phyloP scores from a whole-genome alignment of 441 rosid species.

The Aleurites moluccanus region DNA sequence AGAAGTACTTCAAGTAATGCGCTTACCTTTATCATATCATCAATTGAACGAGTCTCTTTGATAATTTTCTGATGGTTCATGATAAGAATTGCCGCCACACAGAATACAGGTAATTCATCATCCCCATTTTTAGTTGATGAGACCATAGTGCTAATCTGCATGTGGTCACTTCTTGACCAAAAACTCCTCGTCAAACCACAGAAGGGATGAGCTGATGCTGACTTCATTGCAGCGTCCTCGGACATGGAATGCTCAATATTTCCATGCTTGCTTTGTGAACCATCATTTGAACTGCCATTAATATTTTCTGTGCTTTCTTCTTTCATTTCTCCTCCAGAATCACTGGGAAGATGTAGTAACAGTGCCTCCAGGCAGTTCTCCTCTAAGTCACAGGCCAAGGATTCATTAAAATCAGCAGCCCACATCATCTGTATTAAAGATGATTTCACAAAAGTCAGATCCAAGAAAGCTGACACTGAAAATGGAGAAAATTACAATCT shows the following conservation, averaged over 20 bases:
- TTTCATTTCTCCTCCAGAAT: conserved; percentile 43
- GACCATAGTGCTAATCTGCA: conserved; percentile 47
- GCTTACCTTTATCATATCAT: conserved; percentile 91
- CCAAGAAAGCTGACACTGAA: background rate
- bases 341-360: conserved; percentile 54
- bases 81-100: conserved; percentile 88
- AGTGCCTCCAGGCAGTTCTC: conserved; percentile 73
- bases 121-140: conserved; percentile 66
- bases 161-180: conserved; percentile 63
- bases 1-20: conserved; percentile 15
- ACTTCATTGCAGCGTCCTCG: conserved; percentile 49
- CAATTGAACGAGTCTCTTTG: conserved; percentile 77
- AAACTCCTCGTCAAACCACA: conserved; percentile 78
- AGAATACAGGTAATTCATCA: conserved; percentile 78
- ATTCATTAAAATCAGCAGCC: conserved; percentile 94
- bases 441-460: conserved; percentile 17
- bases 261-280: conserved; percentile 42
- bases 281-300: conserved; percentile 41
- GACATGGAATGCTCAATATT: conserved; percentile 37
- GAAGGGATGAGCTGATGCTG: conserved; percentile 53
- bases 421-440: conserved; percentile 84
- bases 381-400: conserved; percentile 51
- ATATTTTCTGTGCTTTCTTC: conserved; percentile 47
- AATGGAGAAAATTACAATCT: conserved; percentile 2
- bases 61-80: conserved; percentile 86